Conservation (phyloP, 2,329 filamentous ascomycete genomes). For the Alternaria ventricosa region DNA sequence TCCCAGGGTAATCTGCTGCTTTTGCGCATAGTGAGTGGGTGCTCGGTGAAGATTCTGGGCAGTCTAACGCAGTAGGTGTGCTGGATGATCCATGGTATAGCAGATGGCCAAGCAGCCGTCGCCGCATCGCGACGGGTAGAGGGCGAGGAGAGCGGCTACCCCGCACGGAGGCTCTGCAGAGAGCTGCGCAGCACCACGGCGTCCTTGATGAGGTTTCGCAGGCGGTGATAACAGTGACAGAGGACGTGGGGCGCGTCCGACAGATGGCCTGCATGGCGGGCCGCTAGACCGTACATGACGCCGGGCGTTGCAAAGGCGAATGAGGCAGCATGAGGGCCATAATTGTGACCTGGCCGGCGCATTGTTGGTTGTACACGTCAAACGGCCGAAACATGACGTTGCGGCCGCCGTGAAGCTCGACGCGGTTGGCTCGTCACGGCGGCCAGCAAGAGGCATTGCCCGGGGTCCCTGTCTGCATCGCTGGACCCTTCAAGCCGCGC, state of each 20-base stretch:
- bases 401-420: background rate
- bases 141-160: background rate
- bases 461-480: background rate
- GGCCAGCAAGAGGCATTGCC: background rate
- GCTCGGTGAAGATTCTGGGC: conserved; percentile 3
- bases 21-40: conserved; percentile 19
- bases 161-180: background rate
- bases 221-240: background rate
- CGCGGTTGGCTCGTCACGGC: conserved; percentile 5
- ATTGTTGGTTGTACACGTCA: conserved; percentile 11
- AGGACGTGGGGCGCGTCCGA: background rate
- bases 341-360: conserved; percentile 4
- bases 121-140: background rate
- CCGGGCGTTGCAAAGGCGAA: conserved; percentile 3
- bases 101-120: background rate
- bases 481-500: conserved; percentile 1
- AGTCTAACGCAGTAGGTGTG: conserved; percentile 2
- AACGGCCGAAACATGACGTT: conserved; percentile 12
- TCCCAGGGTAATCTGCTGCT: conserved; percentile 18
- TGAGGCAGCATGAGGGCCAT: conserved; percentile 1
- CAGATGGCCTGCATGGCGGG: conserved; percentile 6
- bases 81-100: background rate
- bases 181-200: background rate
- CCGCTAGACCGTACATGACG: conserved; percentile 3
- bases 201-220: background rate